phyloP scores from a whole-genome alignment of 208 protist species.

The Tritrichomonas musculus region DNA sequence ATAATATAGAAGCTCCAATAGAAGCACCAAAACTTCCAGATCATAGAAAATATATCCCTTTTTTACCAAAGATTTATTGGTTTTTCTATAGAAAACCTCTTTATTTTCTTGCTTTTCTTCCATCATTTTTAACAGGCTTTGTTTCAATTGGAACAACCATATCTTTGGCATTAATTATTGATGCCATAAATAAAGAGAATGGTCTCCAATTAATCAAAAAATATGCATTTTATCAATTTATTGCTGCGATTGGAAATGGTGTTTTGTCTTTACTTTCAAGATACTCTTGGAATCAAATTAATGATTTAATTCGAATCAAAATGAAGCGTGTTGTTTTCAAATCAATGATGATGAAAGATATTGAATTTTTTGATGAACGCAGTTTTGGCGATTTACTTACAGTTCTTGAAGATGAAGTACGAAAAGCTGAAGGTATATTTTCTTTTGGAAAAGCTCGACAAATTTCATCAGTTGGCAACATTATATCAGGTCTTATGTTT shows the following conservation, averaged over 20 bases:
- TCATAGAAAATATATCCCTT: constrained; percentile 13
- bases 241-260: too few species aligned
- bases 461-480: not conserved
- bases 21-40: too few species aligned
- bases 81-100: constrained; percentile 14
- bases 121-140: not conserved
- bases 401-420: not conserved
- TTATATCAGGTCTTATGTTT: not conserved
- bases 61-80: not conserved
- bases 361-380: not conserved
- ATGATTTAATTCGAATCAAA: not conserved
- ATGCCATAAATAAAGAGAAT: too few species aligned
- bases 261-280: not conserved
- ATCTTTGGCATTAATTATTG: too few species aligned
- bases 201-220: too few species aligned
- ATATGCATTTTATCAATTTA: too few species aligned
- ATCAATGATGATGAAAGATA: not conserved
- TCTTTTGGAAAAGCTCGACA: not conserved
- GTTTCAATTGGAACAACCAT: too few species aligned
- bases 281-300: not conserved
- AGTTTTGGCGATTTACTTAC: not conserved
- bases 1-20: too few species aligned
- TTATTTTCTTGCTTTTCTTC: not conserved
- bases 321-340: not conserved
- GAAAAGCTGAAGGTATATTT: not conserved